These are phyloP conservation scores for Mucor circinelloides DNA, from an alignment of 371 early-diverging fungal genomes.

Conservation along the genomic window DNA sequence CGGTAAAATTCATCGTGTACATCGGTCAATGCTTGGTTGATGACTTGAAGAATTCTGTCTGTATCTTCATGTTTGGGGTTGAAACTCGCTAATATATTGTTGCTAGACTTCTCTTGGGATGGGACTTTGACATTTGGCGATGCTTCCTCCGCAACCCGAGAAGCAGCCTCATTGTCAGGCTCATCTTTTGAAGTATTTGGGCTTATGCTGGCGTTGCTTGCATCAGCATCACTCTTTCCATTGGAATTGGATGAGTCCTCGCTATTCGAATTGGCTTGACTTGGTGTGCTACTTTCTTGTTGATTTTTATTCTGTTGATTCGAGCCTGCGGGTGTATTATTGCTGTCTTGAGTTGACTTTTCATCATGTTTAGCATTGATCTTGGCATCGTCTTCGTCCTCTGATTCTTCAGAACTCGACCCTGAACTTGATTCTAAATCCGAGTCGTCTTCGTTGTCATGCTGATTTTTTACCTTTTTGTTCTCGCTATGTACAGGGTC, in stretches of 20 bases:
- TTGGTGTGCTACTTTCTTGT: background rate
- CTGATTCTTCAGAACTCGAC: background rate
- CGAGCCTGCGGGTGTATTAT: background rate
- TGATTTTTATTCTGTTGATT: background rate
- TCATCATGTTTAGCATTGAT: background rate
- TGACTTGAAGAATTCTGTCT: background rate
- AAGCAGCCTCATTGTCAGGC: background rate
- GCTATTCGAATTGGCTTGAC: background rate
- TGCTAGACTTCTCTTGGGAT: background rate
- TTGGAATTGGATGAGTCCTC: background rate
- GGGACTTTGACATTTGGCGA: background rate
- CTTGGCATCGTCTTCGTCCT: background rate
- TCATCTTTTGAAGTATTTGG: background rate
- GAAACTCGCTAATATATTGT: background rate
- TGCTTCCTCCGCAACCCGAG: background rate
- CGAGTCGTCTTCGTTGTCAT: background rate
- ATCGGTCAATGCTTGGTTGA: slow-evolving; percentile 30
- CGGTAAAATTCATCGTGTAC: slow-evolving; percentile 52
- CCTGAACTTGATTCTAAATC: background rate
- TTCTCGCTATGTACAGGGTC: background rate
- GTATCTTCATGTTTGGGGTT: background rate
- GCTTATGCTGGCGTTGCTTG: background rate
- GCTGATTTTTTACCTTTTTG: background rate
- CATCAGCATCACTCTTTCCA: background rate
- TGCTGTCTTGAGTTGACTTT: background rate